phyloP scores from a whole-genome alignment of 23 red algal species.

The Gracilaria vermiculophylla region DNA sequence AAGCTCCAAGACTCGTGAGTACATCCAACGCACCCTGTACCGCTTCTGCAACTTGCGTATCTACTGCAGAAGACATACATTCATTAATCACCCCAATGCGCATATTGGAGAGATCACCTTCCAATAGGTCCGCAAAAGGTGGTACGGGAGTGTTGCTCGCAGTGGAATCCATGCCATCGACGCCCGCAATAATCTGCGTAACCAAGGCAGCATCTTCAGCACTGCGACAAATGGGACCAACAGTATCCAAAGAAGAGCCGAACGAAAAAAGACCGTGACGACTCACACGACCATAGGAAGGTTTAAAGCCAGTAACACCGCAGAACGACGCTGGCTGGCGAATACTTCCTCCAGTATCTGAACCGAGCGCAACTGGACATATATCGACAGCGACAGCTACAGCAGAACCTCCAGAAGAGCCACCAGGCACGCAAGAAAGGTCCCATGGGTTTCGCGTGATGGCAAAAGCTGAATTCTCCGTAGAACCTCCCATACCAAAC shows the following conservation, averaged over 20 bases:
- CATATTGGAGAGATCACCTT: constrained; percentile 28
- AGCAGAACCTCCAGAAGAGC: constrained; percentile 85
- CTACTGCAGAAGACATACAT: constrained; percentile 35
- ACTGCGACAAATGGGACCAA: constrained; percentile 72
- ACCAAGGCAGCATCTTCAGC: constrained; percentile 71
- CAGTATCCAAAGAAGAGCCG: constrained; percentile 86
- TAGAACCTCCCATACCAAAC: constrained; percentile 92
- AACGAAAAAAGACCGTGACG: constrained; percentile 91
- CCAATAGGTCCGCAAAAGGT: constrained; percentile 33
- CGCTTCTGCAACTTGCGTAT: constrained; percentile 13
- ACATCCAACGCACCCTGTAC: constrained; percentile 41
- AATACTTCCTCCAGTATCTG: constrained; percentile 89
- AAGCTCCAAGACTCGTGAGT: constrained; percentile 62
- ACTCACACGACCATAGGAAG: constrained; percentile 77
- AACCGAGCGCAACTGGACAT: constrained; percentile 68
- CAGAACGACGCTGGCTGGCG: constrained; percentile 84
- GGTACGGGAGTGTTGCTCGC: constrained; percentile 18
- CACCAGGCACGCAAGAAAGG: constrained; percentile 76
- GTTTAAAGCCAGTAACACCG: constrained; percentile 85
- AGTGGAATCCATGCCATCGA: constrained; percentile 71
- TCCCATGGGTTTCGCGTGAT: constrained; percentile 70
- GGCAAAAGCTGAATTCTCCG: constrained; percentile 54
- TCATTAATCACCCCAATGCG: constrained; percentile 72
- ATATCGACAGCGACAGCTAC: constrained; percentile 82
- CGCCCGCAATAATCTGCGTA: constrained; percentile 77